These are phyloP conservation scores for Hemileia vastatrix DNA, from an alignment of 1,284 basidiomycete genomes.

Conservation along the genomic window DNA sequence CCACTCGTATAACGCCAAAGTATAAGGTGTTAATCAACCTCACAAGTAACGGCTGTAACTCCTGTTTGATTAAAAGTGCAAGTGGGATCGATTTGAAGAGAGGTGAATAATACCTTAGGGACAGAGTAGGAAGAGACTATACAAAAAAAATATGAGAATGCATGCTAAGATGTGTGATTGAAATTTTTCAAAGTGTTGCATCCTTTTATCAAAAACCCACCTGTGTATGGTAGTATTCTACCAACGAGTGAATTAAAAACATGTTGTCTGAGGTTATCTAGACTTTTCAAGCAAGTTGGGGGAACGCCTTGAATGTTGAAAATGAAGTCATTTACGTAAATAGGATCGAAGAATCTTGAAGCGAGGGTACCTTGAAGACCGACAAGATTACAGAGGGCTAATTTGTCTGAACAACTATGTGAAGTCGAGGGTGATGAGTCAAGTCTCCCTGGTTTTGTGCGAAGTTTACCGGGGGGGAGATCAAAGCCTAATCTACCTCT, in stretches of 20 bases:
- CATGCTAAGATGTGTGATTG: background rate
- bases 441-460: constrained; percentile 18
- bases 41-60: background rate
- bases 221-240: background rate
- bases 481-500: background rate
- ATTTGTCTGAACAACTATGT: constrained; percentile 36
- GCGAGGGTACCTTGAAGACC: constrained; percentile 33
- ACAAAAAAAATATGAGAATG: background rate
- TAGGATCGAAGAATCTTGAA: constrained; percentile 25
- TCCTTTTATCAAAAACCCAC: background rate
- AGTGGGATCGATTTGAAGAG: background rate
- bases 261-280: background rate
- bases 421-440: constrained; percentile 30
- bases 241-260: background rate
- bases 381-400: constrained; percentile 29
- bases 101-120: background rate
- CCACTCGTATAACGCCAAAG: background rate
- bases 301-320: background rate
- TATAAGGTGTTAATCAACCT: background rate
- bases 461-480: background rate
- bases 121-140: background rate
- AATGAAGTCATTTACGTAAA: constrained; percentile 26
- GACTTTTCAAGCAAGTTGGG: no score
- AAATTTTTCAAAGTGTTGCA: background rate
- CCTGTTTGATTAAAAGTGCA: no score